Base-by-base conservation (phyloP, 371 early-diverging fungal genomes). In the Mucor circinelloides region DNA sequence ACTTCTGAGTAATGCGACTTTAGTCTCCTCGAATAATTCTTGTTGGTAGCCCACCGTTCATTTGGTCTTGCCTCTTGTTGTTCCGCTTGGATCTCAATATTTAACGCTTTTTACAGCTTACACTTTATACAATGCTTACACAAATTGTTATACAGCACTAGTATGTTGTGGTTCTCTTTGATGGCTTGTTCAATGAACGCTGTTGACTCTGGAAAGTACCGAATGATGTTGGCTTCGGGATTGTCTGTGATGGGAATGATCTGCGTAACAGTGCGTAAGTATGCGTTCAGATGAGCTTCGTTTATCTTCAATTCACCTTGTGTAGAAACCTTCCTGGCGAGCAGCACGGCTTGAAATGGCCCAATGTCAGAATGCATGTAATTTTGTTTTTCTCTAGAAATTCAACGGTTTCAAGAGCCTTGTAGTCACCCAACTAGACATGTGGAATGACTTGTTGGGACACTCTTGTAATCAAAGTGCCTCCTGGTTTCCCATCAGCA, bases 211-310 rank as follows among this genome's bases (percentile, higher is more conserved):
- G 87, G 82, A 66, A 94, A 92, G 63, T 89, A 79, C 58, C 87
- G 85, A 54, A 93, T 79, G 17, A 93, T 80, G 71, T 93, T 89
- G 57, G 87, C 85, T 46, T 86, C 86, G 5, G 86, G 87, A 59
- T 86, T 75, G 72, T 94, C 94, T 25, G 88, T 80, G 40, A 93
- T 81, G 15, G 71, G 69, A 32, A 83, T 77, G 36, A 80, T 83
- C 83, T 83, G 60, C 23, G 23, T 48, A 52, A 19, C 19, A 44
- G 8, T 44, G n/a, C 19, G n/a, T 15, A 42, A 34, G 23, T 28
- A 58, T 34, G 19, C 44, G 44, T 19, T 13, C 1, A 10, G 27
- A n/a, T n/a, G n/a, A n/a, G n/a, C n/a, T n/a, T n/a, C 28, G 3
- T 42, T 17, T 32, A 46, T 42, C 12, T 32, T 17, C 0, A 8